A percentile compares a stretch with the other conserved stretches of the same genome.
Conservation (phyloP, 2,329 filamentous ascomycete genomes). For the Phaeosphaeriaceae sp. region DNA sequence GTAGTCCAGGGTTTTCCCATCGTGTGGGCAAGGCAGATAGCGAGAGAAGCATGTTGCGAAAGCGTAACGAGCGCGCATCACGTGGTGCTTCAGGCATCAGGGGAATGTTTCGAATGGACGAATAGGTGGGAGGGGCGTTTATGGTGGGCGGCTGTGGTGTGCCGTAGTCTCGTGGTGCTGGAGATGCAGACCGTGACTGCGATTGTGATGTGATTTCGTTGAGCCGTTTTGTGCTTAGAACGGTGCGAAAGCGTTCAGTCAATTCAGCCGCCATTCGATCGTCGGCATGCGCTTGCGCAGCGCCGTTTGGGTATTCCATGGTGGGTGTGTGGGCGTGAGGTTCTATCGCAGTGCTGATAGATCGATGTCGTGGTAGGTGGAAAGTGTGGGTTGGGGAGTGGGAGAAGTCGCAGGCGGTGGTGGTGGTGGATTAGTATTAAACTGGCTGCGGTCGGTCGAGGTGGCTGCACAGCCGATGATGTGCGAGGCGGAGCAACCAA, state of each 20-base stretch:
- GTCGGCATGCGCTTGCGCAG: slow-evolving; percentile 32
- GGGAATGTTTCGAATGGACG: slow-evolving; percentile 68
- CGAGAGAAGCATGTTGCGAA: slow-evolving; percentile 77
- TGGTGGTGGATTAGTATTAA: background rate
- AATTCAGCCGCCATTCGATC: slow-evolving; percentile 70
- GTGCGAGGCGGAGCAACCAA: slow-evolving; percentile 6
- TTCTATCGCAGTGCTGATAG: slow-evolving; percentile 19
- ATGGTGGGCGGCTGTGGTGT: slow-evolving; percentile 46
- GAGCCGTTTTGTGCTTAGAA: slow-evolving; percentile 85
- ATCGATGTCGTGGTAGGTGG: slow-evolving; percentile 7
- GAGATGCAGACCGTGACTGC: slow-evolving; percentile 66
- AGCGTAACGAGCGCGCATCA: slow-evolving; percentile 56
- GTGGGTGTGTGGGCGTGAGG: slow-evolving; percentile 23
- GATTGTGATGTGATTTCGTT: slow-evolving; percentile 74
- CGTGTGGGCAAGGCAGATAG: slow-evolving; percentile 87
- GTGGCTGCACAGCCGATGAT: slow-evolving; percentile 9
- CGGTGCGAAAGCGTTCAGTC: slow-evolving; percentile 82
- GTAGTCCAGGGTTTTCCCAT: slow-evolving; percentile 93
- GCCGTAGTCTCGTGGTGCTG: slow-evolving; percentile 56
- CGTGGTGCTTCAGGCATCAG: slow-evolving; percentile 75
- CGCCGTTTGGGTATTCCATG: slow-evolving; percentile 45
- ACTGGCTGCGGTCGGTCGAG: slow-evolving; percentile 5
- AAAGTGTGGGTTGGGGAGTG: slow-evolving; percentile 11
- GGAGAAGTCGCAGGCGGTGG: slow-evolving; percentile 16
- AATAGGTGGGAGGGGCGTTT: slow-evolving; percentile 63